Percentiles rank a stretch among this genome's conserved stretches.
Evolutionary conservation across 768 basidiomycete genomes (phyloP).

Genomic region (Suillus brevipes): DNA sequence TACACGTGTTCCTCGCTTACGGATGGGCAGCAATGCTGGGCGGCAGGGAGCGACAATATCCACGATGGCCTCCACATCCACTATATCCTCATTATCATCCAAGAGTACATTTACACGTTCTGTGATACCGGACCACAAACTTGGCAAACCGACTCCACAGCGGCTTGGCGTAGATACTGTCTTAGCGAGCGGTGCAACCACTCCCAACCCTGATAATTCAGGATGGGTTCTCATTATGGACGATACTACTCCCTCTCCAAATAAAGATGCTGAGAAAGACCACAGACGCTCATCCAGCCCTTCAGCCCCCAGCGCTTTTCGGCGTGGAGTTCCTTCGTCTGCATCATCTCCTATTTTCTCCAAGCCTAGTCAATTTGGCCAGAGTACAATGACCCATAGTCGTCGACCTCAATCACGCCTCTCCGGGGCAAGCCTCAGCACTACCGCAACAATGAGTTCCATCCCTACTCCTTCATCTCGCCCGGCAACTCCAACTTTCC

Average conservation of each 20-base stretch:
- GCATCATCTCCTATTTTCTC: conserved; percentile 46
- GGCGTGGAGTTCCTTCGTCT: conserved; percentile 46
- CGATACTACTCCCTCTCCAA: conserved; percentile 74
- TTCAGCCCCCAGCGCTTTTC: conserved; percentile 53
- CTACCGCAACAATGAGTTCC: conserved; percentile 57
- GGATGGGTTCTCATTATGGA: conserved; percentile 93
- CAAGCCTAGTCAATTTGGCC: conserved; percentile 42
- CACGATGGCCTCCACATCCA: conserved; percentile 36
- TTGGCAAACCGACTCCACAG: conserved; percentile 32
- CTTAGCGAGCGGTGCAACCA: conserved; percentile 39
- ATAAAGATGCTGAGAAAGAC: conserved; percentile 55
- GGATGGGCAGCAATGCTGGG: conserved; percentile 75
- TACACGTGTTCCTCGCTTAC: conserved; percentile 79
- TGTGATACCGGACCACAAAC: conserved; percentile 21
- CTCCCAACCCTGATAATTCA: conserved; percentile 58
- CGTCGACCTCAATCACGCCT: conserved; percentile 74
- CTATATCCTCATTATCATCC: conserved; percentile 29
- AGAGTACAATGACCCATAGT: conserved; percentile 46
- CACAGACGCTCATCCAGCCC: conserved; percentile 65
- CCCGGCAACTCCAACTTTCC: conserved; percentile 73
- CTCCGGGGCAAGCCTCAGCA: conserved; percentile 59
- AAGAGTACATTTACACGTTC: conserved; percentile 20
- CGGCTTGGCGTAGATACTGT: conserved; percentile 46
- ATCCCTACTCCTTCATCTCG: conserved; percentile 69
- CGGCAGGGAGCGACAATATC: conserved; percentile 45